Conservation (phyloP, 164 flowering plant species). For the Buxus sempervirens region DNA sequence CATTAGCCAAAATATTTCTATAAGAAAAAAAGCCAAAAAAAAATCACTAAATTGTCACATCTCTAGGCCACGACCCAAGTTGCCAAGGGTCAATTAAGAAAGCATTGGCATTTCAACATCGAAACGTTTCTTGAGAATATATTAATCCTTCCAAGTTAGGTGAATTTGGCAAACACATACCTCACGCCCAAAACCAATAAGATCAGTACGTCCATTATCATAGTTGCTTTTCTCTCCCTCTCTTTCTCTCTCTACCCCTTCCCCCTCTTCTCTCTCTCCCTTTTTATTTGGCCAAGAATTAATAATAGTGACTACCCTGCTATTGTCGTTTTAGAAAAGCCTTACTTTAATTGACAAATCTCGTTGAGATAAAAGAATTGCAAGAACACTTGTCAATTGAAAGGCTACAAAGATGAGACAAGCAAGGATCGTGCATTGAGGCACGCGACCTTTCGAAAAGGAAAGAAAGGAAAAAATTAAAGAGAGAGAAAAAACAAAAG, state of each 20-base stretch:
- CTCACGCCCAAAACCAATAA: background rate
- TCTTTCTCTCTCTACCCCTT: too few relatives aligned
- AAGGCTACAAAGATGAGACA: constrained; percentile 5
- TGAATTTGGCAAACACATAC: background rate
- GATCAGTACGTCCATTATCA: background rate
- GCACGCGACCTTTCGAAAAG: constrained; percentile 8
- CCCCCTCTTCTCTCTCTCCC: too few relatives aligned
- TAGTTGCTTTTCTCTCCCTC: background rate
- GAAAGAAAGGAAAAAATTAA: background rate
- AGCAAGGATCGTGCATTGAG: constrained; percentile 8
- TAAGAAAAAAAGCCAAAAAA: too few relatives aligned
- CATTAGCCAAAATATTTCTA: too few relatives aligned
- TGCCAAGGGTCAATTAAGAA: too few relatives aligned
- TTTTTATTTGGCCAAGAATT: too few relatives aligned
- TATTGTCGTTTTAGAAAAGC: constrained; percentile 4
- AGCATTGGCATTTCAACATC: background rate
- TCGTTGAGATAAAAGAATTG: background rate
- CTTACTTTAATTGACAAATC: background rate
- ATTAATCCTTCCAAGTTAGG: background rate
- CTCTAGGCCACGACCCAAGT: too few relatives aligned
- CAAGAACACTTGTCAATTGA: background rate
- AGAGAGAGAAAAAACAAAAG: background rate
- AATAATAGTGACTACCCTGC: too few relatives aligned
- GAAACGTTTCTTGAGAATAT: background rate
- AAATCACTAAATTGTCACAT: too few relatives aligned